These are phyloP conservation scores for Irpex sp. DNA, from an alignment of 1,284 basidiomycete genomes.

Conservation along the genomic window DNA sequence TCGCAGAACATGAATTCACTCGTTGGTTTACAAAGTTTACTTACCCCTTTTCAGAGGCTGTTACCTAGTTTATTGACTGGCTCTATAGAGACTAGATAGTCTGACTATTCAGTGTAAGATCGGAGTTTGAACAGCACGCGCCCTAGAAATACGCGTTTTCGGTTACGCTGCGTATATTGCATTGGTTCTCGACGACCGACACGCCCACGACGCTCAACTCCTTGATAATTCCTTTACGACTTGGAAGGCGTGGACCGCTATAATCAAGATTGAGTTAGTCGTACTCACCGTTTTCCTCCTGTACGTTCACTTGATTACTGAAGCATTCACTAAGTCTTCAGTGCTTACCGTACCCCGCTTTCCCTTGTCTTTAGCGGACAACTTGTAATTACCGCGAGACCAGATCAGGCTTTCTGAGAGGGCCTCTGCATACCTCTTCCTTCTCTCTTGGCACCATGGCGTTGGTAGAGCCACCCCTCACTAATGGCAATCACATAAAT, in stretches of 20 bases:
- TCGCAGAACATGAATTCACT: no score
- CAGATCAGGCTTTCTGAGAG: conserved; percentile 15
- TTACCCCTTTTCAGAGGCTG: no score
- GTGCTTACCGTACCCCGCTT: conserved; percentile 25
- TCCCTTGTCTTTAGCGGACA: conserved; percentile 28
- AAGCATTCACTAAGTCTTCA: conserved; percentile 25
- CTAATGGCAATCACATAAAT: conserved; percentile 31
- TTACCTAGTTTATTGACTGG: no score
- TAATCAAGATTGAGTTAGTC: conserved; percentile 11
- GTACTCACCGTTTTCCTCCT: neutral
- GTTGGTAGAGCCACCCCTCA: conserved; percentile 31
- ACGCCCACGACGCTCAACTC: conserved; percentile 11
- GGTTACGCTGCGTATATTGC: neutral
- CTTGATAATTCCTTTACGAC: conserved; percentile 4
- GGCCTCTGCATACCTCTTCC: conserved; percentile 5
- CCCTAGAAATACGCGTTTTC: neutral
- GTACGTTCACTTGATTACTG: conserved; percentile 16
- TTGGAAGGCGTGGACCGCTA: conserved; percentile 16
- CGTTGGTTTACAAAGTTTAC: no score
- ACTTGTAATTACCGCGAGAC: conserved; percentile 25
- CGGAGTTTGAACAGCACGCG: neutral
- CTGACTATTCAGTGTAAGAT: neutral
- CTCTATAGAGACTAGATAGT: no score
- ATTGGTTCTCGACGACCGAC: conserved; percentile 5
- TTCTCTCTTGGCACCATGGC: conserved; percentile 27